Conservation (phyloP, 164 flowering plant species). For the Magnolia changhungtana region DNA sequence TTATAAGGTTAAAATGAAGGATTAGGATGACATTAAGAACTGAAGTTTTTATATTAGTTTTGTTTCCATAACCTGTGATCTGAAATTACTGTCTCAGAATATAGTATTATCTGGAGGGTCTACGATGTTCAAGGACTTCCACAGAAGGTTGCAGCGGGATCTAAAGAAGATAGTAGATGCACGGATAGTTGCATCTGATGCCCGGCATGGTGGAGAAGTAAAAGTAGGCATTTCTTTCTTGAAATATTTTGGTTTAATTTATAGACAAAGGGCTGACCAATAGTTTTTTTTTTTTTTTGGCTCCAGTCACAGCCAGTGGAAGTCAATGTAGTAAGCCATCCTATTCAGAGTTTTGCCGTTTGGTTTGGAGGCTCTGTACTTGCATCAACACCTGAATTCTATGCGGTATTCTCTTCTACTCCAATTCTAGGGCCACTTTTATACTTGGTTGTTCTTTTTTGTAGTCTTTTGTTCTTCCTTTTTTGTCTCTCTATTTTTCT, state of each 20-base stretch:
- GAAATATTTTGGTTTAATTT: background rate
- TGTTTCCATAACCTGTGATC: constrained; percentile 1
- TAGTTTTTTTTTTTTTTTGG: constrained; percentile 1
- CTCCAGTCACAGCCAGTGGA: constrained; percentile 88
- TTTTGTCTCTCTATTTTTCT: background rate
- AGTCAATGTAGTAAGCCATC: constrained; percentile 98
- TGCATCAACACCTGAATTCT: constrained; percentile 98
- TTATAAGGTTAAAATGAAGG: constrained; percentile 60
- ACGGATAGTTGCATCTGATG: constrained; percentile 66
- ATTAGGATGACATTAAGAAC: background rate
- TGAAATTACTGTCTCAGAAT: constrained; percentile 49
- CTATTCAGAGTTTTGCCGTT: constrained; percentile 94
- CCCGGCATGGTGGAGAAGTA: constrained; percentile 68
- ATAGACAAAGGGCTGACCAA: background rate
- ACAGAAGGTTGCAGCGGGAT: constrained; percentile 89
- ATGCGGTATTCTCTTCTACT: constrained; percentile 38
- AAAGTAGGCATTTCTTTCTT: constrained; percentile 46
- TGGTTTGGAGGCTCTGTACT: constrained; percentile 99
- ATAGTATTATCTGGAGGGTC: constrained; percentile 98
- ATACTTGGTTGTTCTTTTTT: too few species aligned
- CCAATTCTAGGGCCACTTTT: background rate
- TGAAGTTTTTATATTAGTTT: constrained; percentile 1
- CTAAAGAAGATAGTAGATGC: constrained; percentile 95
- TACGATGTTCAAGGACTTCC: constrained; percentile 97
- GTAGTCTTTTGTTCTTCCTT: background rate